phyloP scores from a whole-genome alignment of 140 eudicot species.

The Bidens hawaiensis region DNA sequence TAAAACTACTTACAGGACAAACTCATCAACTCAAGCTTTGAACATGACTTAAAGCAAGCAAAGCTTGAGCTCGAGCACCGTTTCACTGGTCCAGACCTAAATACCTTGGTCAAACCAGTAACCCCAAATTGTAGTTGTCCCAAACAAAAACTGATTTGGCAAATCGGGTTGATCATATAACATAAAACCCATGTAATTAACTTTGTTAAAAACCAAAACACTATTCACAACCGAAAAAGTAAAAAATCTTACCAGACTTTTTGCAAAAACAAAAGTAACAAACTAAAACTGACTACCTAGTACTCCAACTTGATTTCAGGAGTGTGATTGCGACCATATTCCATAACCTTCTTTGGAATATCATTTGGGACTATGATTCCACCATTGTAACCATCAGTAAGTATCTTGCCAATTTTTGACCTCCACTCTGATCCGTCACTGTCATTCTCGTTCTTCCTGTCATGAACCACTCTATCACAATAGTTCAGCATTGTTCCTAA shows the following conservation, averaged over 20 bases:
- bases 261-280: not conserved
- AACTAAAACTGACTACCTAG: conserved; percentile 17
- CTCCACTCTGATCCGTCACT: conserved; percentile 78
- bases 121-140: not conserved
- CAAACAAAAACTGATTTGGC: not conserved
- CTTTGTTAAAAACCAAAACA: not conserved
- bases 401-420: conserved; percentile 75
- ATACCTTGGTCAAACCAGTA: not conserved
- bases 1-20: too few relatives aligned
- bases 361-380: conserved; percentile 51
- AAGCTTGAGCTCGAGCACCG: not conserved
- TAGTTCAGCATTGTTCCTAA: conserved; percentile 90
- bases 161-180: too few relatives aligned
- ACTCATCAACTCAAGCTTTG: too few relatives aligned
- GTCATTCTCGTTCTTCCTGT: conserved; percentile 51
- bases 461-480: conserved; percentile 85
- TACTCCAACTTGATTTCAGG: conserved; percentile 58
- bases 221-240: not conserved
- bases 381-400: conserved; percentile 76
- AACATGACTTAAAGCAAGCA: not conserved
- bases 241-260: not conserved
- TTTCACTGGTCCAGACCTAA: not conserved
- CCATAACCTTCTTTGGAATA: conserved; percentile 48
- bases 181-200: conserved; percentile 2
- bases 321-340: conserved; percentile 22